Evolutionary conservation across 1,139 yeast species (phyloP).

Genomic region (Diutina catenulata): DNA sequence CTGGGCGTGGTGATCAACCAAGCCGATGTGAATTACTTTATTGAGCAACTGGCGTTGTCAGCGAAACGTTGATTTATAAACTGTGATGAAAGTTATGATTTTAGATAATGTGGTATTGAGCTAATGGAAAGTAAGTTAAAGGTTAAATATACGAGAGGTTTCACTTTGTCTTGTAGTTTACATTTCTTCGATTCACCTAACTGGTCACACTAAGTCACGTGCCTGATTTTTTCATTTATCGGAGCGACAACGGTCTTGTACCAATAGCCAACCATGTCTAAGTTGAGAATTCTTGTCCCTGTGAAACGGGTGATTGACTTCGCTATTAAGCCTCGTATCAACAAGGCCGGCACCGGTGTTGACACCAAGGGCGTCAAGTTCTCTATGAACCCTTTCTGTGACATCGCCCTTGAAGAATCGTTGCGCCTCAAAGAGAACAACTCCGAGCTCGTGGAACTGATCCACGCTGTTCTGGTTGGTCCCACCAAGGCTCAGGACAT

Average conservation of each 20-base stretch:
- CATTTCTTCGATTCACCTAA: too few relatives aligned
- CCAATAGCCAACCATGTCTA: too few relatives aligned
- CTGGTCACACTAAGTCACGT: too few relatives aligned
- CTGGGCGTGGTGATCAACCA: constrained; percentile 79
- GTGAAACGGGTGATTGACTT: constrained; percentile 91
- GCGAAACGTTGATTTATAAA: neutral
- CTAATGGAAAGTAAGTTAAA: too few relatives aligned
- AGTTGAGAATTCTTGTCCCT: constrained; percentile 77
- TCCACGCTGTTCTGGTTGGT: constrained; percentile 92
- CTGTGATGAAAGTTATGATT: too few relatives aligned
- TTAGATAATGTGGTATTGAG: too few relatives aligned
- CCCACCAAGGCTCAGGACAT: constrained; percentile 81
- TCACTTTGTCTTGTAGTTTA: too few relatives aligned
- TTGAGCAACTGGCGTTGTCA: constrained; percentile 17
- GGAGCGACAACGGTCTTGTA: too few relatives aligned
- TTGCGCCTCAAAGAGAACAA: constrained; percentile 59
- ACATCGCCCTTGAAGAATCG: constrained; percentile 92
- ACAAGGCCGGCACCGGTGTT: constrained; percentile 74
- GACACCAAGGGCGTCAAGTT: constrained; percentile 88
- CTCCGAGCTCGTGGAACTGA: constrained; percentile 62
- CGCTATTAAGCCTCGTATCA: constrained; percentile 87
- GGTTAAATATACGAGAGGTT: too few relatives aligned
- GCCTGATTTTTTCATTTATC: too few relatives aligned
- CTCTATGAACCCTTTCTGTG: constrained; percentile 94
- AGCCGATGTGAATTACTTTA: constrained; percentile 58